These are phyloP conservation scores for Pichia insulana DNA, from an alignment of 805 yeast species.

Conservation along the genomic window DNA sequence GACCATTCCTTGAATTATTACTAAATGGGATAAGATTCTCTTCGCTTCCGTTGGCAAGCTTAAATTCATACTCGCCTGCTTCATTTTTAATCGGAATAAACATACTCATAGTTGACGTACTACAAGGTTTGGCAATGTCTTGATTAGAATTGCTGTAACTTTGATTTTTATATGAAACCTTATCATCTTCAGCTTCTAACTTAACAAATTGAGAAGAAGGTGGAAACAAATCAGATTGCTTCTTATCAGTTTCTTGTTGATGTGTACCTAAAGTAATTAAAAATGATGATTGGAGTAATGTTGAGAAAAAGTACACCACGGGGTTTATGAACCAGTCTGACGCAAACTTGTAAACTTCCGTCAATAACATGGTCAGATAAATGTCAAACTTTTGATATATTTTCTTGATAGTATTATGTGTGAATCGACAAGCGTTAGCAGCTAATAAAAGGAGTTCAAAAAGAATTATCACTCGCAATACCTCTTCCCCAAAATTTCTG, in stretches of 20 bases:
- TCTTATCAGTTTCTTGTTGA: not conserved
- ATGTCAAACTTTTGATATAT: too few species aligned
- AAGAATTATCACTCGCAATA: too few species aligned
- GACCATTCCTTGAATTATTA: not conserved
- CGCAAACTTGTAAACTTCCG: too few species aligned
- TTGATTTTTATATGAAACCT: not conserved
- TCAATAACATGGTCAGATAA: too few species aligned
- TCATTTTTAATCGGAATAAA: slow-evolving; percentile 43
- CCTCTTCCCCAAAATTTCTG: too few species aligned
- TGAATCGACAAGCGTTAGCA: too few species aligned
- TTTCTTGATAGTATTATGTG: too few species aligned
- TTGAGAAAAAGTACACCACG: not conserved
- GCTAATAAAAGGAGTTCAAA: too few species aligned
- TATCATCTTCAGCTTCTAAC: not conserved
- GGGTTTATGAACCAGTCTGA: not conserved
- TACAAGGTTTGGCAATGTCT: slow-evolving; percentile 27
- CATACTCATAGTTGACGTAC: slow-evolving; percentile 34
- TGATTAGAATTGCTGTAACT: too few species aligned
- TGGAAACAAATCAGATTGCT: slow-evolving; percentile 2
- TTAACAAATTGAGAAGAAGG: not conserved
- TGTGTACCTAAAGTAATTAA: not conserved
- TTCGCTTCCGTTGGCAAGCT: slow-evolving; percentile 26
- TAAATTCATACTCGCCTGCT: slow-evolving; percentile 52
- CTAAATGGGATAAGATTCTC: slow-evolving; percentile 22
- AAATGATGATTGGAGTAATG: not conserved